Conservation (phyloP, 2,329 filamentous ascomycete species). For the Arachnomyces sp. region DNA sequence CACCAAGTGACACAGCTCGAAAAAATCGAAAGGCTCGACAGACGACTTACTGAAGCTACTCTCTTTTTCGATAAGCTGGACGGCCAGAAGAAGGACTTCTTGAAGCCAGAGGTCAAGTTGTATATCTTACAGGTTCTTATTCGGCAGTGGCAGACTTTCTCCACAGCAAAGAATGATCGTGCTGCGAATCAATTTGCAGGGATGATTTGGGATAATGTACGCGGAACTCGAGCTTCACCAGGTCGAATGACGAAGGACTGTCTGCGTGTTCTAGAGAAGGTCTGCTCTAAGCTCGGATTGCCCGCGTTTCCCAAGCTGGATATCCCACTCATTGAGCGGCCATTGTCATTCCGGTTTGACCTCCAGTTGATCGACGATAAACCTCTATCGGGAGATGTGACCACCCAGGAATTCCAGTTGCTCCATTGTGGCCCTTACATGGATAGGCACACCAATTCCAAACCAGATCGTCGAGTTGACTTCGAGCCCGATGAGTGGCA, state of each 20-base stretch:
- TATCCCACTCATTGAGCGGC: background rate
- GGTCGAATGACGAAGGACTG: conserved; percentile 25
- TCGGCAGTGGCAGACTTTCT: background rate
- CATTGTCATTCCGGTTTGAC: background rate
- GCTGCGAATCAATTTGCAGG: background rate
- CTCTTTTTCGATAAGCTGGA: conserved; percentile 11
- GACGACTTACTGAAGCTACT: conserved; percentile 12
- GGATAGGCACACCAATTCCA: conserved; percentile 64
- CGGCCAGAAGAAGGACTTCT: conserved; percentile 5
- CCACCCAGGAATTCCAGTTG: conserved; percentile 55
- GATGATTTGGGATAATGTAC: conserved; percentile 4
- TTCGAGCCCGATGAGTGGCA: conserved; percentile 76
- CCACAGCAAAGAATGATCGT: background rate
- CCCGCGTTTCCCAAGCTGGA: conserved; percentile 10
- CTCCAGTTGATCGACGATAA: background rate
- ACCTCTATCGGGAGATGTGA: conserved; percentile 4
- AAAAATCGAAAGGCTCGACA: conserved; percentile 7
- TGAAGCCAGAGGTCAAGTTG: conserved; percentile 13
- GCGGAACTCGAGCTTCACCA: conserved; percentile 7
- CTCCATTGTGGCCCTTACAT: conserved; percentile 64
- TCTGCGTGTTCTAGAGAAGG: conserved; percentile 40
- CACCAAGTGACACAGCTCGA: conserved; percentile 12
- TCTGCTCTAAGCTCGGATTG: conserved; percentile 19
- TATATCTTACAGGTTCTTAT: conserved; percentile 10
- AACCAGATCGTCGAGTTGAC: conserved; percentile 58